phyloP scores from a whole-genome alignment of 2,329 filamentous ascomycete genomes.

The Canariomyces notabilis region DNA sequence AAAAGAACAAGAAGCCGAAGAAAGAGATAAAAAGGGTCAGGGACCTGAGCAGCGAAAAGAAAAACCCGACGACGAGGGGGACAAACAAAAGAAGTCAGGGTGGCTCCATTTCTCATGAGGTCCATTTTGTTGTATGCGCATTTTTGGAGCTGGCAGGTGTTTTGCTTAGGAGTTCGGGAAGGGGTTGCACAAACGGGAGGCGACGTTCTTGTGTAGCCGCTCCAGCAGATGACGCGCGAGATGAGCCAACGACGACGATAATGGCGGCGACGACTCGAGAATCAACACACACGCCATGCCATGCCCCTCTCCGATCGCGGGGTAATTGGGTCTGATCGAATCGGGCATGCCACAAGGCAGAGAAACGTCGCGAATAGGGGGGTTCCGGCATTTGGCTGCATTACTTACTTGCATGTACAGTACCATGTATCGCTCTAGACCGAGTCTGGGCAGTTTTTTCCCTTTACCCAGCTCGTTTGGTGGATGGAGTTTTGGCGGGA shows the following conservation, averaged over 20 bases:
- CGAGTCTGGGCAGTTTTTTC: conserved; percentile 16
- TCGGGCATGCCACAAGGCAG: neutral
- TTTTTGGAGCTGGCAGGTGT: conserved; percentile 8
- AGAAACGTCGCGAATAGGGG: conserved; percentile 1
- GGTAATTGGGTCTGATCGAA: neutral
- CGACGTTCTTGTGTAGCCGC: conserved; percentile 10
- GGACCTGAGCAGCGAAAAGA: no score
- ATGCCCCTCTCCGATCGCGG: neutral
- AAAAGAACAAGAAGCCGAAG: conserved; percentile 12
- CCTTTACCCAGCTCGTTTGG: no score
- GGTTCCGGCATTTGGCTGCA: conserved; percentile 8
- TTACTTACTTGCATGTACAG: conserved; percentile 10
- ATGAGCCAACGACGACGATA: neutral
- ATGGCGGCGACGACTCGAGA: neutral
- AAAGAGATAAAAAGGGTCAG: conserved; percentile 7
- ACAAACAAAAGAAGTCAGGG: conserved; percentile 17
- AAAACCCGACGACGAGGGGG: neutral
- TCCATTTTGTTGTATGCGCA: conserved; percentile 8
- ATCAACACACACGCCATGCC: no score
- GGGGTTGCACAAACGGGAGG: conserved; percentile 18
- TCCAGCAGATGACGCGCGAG: neutral
- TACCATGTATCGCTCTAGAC: conserved; percentile 10
- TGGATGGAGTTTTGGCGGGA: conserved; percentile 13
- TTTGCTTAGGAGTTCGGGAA: conserved; percentile 2
- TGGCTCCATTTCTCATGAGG: conserved; percentile 12